phyloP scores from a whole-genome alignment of 2,329 filamentous ascomycete genomes.

The Penicillium sclerotiorum region DNA sequence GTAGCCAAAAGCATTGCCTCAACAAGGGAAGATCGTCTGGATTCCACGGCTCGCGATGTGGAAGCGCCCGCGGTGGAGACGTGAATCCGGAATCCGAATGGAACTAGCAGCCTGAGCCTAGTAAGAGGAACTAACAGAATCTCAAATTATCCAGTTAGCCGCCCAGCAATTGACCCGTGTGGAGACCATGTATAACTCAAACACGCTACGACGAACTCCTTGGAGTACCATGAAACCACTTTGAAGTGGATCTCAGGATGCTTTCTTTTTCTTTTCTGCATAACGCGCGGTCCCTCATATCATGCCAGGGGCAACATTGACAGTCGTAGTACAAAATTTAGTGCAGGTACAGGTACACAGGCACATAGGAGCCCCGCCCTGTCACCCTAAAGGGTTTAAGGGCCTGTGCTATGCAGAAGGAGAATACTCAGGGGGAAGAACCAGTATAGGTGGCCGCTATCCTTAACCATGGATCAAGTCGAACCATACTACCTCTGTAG shows the following conservation, averaged over 20 bases:
- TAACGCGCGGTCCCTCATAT: conserved; percentile 4
- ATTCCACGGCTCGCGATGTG: conserved; percentile 1
- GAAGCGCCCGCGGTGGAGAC: conserved; percentile 10
- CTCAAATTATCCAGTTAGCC: conserved; percentile 26
- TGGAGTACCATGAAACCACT: conserved; percentile 2
- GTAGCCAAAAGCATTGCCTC: too few species aligned
- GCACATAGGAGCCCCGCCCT: conserved; percentile 1
- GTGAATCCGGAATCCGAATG: conserved; percentile 1
- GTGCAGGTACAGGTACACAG: conserved; percentile 1
- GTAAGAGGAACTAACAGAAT: too few species aligned
- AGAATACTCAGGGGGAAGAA: conserved; percentile 1
- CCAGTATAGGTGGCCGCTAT: neutral
- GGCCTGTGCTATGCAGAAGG: conserved; percentile 2
- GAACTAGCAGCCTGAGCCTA: too few species aligned
- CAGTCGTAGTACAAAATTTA: neutral
- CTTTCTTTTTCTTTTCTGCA: neutral
- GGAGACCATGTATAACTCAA: conserved; percentile 33
- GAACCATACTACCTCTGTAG: neutral
- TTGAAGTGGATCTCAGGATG: neutral
- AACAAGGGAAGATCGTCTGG: neutral
- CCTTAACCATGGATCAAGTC: neutral
- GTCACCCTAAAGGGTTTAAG: conserved; percentile 11
- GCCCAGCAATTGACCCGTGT: too few species aligned
- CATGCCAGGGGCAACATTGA: conserved; percentile 4
- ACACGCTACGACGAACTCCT: conserved; percentile 34